phyloP scores from a whole-genome alignment of 1,139 yeast genomes.

The Meyerozyma athensensis region DNA sequence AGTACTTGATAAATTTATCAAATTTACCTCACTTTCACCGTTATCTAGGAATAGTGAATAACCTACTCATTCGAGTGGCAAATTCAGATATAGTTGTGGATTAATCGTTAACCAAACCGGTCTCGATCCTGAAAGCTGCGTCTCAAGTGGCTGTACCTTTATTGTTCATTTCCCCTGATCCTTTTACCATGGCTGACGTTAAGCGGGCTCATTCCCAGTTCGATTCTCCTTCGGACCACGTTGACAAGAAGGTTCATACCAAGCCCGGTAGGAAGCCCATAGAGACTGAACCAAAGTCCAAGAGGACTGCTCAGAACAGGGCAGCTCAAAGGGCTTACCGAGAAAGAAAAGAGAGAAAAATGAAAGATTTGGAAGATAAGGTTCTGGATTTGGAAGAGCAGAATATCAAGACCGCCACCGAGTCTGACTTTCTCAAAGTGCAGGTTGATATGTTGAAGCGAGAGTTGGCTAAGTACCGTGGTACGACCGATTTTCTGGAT shows the following conservation, averaged over 20 bases:
- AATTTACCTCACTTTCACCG: background rate
- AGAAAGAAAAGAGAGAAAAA: slow-evolving; percentile 84
- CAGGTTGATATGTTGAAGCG: slow-evolving; percentile 73
- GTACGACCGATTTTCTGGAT: slow-evolving; percentile 35
- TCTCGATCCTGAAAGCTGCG: background rate
- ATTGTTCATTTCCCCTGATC: background rate
- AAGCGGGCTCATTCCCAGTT: slow-evolving; percentile 2
- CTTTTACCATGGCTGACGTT: slow-evolving; percentile 1
- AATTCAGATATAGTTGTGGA: no score
- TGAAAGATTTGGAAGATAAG: slow-evolving; percentile 81
- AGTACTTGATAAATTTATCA: background rate
- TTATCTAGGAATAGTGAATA: background rate
- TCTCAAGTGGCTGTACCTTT: background rate
- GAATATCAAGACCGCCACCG: slow-evolving; percentile 58
- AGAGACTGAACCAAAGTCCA: slow-evolving; percentile 74
- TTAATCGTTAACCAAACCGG: background rate
- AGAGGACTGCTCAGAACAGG: slow-evolving; percentile 93
- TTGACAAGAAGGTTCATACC: slow-evolving; percentile 35
- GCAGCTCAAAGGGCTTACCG: slow-evolving; percentile 97
- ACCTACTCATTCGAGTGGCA: background rate
- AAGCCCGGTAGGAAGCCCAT: slow-evolving; percentile 65
- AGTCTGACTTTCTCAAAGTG: slow-evolving; percentile 65
- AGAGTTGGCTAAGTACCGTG: slow-evolving; percentile 66
- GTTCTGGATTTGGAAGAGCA: slow-evolving; percentile 68
- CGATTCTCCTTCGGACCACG: slow-evolving; percentile 21